Conservation (phyloP, 257 asterid species). For the Solanum raphanifolium region DNA sequence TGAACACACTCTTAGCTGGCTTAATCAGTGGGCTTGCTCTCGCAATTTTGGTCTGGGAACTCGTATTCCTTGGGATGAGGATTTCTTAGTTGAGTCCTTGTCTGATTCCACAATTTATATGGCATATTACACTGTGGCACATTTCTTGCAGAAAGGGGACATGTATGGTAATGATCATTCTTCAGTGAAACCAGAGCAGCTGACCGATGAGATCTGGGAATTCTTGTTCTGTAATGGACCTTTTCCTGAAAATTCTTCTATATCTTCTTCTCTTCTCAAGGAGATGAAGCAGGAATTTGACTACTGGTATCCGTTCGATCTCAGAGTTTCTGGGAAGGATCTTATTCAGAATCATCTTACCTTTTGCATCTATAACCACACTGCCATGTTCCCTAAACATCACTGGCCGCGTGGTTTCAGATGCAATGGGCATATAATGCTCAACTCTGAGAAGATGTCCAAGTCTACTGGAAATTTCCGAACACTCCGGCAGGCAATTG, state of each 20-base stretch:
- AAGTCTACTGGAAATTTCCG: conserved; percentile 90
- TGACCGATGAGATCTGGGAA: conserved; percentile 94
- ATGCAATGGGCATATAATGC: conserved; percentile 92
- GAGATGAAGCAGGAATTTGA: conserved; percentile 86
- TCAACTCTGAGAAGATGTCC: conserved; percentile 91
- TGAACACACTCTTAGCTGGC: conserved; percentile 94
- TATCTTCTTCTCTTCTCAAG: conserved; percentile 43
- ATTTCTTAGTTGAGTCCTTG: conserved; percentile 73
- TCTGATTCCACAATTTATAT: conserved; percentile 91
- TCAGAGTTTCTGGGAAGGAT: conserved; percentile 95
- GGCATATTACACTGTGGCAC: conserved; percentile 91
- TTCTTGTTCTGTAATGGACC: conserved; percentile 67
- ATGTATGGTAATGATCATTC: conserved; percentile 67
- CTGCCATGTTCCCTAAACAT: conserved; percentile 65
- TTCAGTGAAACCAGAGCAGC: conserved; percentile 57
- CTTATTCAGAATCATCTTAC: conserved; percentile 90
- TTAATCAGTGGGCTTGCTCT: conserved; percentile 96
- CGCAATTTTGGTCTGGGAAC: conserved; percentile 89
- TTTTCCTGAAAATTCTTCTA: conserved; percentile 47
- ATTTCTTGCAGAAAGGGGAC: conserved; percentile 67
- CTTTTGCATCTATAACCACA: conserved; percentile 73
- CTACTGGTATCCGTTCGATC: conserved; percentile 96
- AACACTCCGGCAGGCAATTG: conserved; percentile 82
- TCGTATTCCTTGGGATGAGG: conserved; percentile 94
- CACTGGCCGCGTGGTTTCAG: conserved; percentile 90